Percentiles rank a stretch among this genome's conserved stretches.
Conservation (phyloP, 2,329 filamentous ascomycete species). For the Metarhizium humberi region DNA sequence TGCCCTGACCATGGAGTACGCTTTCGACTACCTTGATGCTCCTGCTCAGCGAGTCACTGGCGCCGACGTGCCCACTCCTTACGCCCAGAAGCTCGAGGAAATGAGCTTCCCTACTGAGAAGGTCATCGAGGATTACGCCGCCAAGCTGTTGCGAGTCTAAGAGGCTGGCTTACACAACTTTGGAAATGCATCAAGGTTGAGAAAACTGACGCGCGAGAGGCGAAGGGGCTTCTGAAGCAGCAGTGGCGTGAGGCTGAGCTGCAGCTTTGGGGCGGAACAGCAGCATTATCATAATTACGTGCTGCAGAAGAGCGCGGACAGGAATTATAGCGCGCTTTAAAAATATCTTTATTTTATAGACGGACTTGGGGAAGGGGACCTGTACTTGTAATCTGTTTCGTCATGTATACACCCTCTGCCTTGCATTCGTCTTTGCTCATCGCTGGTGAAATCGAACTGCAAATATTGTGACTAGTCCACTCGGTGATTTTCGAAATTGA, state of each 20-base stretch:
- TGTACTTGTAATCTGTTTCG: constrained; percentile 34
- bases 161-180: background rate
- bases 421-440: constrained; percentile 19
- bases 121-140: constrained; percentile 78
- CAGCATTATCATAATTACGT: constrained; percentile 6
- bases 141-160: constrained; percentile 79
- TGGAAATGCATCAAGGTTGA: background rate
- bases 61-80: constrained; percentile 94
- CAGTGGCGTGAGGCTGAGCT: background rate
- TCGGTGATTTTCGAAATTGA: background rate
- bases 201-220: background rate
- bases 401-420: constrained; percentile 26
- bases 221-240: background rate
- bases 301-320: constrained; percentile 11
- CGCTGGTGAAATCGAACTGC: background rate
- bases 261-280: constrained; percentile 4
- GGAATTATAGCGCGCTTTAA: constrained; percentile 5
- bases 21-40: constrained; percentile 92
- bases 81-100: constrained; percentile 86
- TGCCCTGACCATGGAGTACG: constrained; percentile 93
- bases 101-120: constrained; percentile 89
- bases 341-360: constrained; percentile 25
- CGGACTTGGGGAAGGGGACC: constrained; percentile 22
- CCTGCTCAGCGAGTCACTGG: constrained; percentile 91
- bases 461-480: background rate